These are phyloP conservation scores for Penicillium fuscoglaucum DNA, from an alignment of 2,329 filamentous ascomycete species.

Conservation along the genomic window DNA sequence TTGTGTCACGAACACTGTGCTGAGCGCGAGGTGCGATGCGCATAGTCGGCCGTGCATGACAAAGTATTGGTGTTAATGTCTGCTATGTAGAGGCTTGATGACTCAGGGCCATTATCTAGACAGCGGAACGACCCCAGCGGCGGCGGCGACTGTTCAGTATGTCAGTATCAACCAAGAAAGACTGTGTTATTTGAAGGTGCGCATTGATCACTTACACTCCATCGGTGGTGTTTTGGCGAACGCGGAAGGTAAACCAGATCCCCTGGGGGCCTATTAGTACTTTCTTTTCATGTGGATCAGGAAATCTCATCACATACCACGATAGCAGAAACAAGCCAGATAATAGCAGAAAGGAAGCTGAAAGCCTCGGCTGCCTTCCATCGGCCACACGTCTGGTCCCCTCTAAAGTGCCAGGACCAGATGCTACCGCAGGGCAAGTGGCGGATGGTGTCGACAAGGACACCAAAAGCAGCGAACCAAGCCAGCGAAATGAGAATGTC, in stretches of 20 bases:
- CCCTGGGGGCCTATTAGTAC: slow-evolving; percentile 27
- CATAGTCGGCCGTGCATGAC: not conserved
- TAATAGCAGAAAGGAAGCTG: slow-evolving; percentile 67
- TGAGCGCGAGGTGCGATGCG: not conserved
- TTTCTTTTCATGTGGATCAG: too few species aligned
- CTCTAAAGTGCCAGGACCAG: slow-evolving; percentile 60
- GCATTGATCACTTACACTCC: slow-evolving; percentile 23
- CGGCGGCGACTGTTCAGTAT: slow-evolving; percentile 9
- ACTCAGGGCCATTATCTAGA: not conserved
- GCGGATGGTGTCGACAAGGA: slow-evolving; percentile 60
- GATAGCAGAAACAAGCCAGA: slow-evolving; percentile 67
- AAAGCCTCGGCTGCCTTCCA: slow-evolving; percentile 74
- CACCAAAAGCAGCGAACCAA: slow-evolving; percentile 70
- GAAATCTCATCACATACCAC: slow-evolving; percentile 44
- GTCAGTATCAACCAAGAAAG: not conserved
- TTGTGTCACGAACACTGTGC: not conserved
- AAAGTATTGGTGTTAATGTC: not conserved
- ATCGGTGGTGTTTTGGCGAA: slow-evolving; percentile 17
- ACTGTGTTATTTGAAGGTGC: not conserved
- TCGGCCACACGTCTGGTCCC: slow-evolving; percentile 59
- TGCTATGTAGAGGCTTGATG: not conserved
- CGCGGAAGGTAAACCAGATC: slow-evolving; percentile 40
- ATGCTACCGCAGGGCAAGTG: slow-evolving; percentile 55
- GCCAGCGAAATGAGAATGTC: slow-evolving; percentile 68
- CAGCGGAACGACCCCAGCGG: slow-evolving; percentile 22